Base-by-base conservation (phyloP, 208 protist species). In the Leishmania tropica region DNA sequence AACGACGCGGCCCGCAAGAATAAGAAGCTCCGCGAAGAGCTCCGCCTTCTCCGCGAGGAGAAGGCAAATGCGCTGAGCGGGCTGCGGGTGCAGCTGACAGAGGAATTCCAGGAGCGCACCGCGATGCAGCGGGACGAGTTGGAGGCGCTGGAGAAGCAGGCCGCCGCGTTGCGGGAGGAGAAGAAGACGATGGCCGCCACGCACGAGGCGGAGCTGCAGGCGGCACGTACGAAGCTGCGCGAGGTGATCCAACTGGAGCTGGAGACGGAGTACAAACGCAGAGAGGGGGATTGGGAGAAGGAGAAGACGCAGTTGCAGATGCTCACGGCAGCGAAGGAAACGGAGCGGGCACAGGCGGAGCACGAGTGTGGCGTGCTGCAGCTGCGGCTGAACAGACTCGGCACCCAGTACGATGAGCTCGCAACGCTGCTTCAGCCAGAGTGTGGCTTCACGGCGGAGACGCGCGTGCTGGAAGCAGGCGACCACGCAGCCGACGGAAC, bases 81-180 rank as follows among this genome's bases (percentile, higher is more conserved):
- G 19, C 65, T 95, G 53, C 88, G 92, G 3, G 78, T 95, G 76
- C 85, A 95, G 72, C 85, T 94, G 45, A 80, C 85, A 24, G 87
- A 89, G 13, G 94, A 97, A 75, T 94, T 95, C 70, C 86, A 93
- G 72, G 94, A 97, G 79, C 85, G 91, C 11, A 94, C 88, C 0
- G 58, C 45, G 47, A 74, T 94, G 79, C 88, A 93, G 68, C 85
- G 88, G 56, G 91, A 97, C 65, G 91, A 93, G 80, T 70, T 93
- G 74, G 78, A 73, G 47, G 40, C 72, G 47, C 73, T 95, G 64
- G 78, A 88, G 53, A 6, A 56, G 62, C 81, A 88, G 51, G 54
- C 84, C 31, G 72, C 68, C 1, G 10, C 75, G 48, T 81, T 97
- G 24, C 84, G 85, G 7, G 87, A 90, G 76, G 87, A 94, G 70